Percentiles rank a stretch among this genome's conserved stretches.
Evolutionary conservation across 2,329 filamentous ascomycete species (phyloP).

Genomic region (Ceratocystis huliohia): DNA sequence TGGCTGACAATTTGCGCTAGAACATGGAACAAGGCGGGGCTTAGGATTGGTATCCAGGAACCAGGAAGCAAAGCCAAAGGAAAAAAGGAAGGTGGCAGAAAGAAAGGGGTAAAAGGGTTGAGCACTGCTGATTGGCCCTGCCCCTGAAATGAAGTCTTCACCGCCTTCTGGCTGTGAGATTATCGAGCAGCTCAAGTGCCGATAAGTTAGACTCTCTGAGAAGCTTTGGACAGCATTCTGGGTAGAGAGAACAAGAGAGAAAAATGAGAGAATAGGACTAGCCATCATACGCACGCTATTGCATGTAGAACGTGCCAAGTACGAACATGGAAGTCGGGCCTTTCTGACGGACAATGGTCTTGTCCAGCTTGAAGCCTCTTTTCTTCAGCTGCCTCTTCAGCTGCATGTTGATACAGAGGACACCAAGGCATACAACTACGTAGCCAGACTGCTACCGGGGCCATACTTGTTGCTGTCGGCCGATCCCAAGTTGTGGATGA

Average conservation of each 20-base stretch:
- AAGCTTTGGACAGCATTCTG: neutral
- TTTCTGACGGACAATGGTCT: neutral
- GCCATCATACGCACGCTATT: neutral
- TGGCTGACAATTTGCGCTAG: neutral
- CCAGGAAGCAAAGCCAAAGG: neutral
- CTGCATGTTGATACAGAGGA: too few relatives aligned
- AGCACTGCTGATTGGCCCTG: neutral
- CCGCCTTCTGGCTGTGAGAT: neutral
- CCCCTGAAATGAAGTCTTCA: neutral
- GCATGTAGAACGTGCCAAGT: neutral
- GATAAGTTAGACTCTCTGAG: neutral
- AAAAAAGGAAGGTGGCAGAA: neutral
- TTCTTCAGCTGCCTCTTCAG: neutral
- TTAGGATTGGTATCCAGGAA: neutral
- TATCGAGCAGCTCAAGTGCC: neutral
- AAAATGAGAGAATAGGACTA: neutral
- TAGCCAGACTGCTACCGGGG: neutral
- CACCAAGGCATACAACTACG: neutral
- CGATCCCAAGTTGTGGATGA: neutral
- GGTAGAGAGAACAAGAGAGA: neutral
- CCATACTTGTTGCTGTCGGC: neutral
- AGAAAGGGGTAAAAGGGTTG: constrained; percentile 4
- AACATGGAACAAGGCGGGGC: constrained; percentile 4
- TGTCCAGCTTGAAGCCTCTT: neutral
- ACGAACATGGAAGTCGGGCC: neutral